A percentile compares a stretch with the other conserved stretches of the same genome.
These are phyloP conservation scores for Excoecaria agallocha DNA, from an alignment of 345 rosid genomes.

Conservation along the genomic window DNA sequence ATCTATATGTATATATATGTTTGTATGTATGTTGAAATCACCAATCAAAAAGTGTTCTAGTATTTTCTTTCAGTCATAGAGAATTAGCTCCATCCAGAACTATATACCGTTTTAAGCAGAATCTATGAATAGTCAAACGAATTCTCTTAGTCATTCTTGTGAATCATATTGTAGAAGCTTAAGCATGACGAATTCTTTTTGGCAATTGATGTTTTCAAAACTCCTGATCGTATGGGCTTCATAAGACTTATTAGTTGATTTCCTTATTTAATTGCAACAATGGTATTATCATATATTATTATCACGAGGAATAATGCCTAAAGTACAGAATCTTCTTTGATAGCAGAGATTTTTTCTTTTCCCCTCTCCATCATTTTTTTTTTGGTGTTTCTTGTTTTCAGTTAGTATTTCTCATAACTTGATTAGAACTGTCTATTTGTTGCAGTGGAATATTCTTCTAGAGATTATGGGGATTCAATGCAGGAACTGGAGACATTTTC, in stretches of 20 bases:
- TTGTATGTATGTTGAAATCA: not conserved
- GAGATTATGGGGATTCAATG: slow-evolving; percentile 42
- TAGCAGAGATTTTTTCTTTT: not conserved
- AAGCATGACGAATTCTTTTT: not conserved
- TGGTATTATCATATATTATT: not conserved
- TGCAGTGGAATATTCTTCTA: slow-evolving; percentile 54
- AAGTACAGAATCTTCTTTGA: not conserved
- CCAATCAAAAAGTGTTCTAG: not conserved
- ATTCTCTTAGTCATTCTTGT: not conserved
- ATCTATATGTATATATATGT: no score
- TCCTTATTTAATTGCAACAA: not conserved
- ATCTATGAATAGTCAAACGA: not conserved
- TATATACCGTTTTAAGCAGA: not conserved
- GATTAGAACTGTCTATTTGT: slow-evolving; percentile 5
- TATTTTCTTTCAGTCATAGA: not conserved
- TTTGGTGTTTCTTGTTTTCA: not conserved
- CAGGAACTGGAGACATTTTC: slow-evolving; percentile 58
- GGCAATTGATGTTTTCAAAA: not conserved
- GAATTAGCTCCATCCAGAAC: not conserved
- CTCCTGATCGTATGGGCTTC: not conserved
- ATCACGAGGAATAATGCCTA: not conserved
- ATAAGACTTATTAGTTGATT: not conserved
- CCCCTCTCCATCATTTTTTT: no score
- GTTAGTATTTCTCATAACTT: not conserved
- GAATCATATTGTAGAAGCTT: not conserved